Evolutionary conservation across 495 filamentous ascomycete genomes (phyloP).

Genomic region (Usnea hakonensis): DNA sequence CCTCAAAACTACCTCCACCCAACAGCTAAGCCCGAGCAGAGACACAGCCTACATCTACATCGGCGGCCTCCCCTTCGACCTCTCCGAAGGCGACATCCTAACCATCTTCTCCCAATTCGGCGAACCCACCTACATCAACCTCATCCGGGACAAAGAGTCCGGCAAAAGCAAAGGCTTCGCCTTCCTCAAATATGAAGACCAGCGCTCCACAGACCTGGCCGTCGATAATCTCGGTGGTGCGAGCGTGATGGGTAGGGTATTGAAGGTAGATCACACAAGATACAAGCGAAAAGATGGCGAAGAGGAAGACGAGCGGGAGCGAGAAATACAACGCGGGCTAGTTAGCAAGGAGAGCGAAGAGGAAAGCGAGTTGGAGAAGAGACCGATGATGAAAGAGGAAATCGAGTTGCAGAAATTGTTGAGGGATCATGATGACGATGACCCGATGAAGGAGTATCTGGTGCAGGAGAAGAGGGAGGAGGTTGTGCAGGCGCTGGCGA

Average conservation of each 20-base stretch:
- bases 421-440: constrained; percentile 80
- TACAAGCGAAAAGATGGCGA: constrained; percentile 88
- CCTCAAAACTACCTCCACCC: background rate
- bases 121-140: constrained; percentile 83
- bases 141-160: constrained; percentile 89
- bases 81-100: constrained; percentile 92
- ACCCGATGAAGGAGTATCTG: constrained; percentile 91
- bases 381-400: constrained; percentile 58
- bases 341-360: constrained; percentile 24
- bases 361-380: constrained; percentile 34
- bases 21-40: constrained; percentile 30
- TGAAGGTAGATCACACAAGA: constrained; percentile 85
- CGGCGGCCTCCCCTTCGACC: constrained; percentile 85
- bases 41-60: constrained; percentile 97
- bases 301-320: constrained; percentile 53
- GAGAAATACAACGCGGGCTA: constrained; percentile 29
- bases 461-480: constrained; percentile 86
- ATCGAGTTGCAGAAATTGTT: constrained; percentile 68
- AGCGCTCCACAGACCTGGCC: constrained; percentile 88
- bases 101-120: constrained; percentile 97
- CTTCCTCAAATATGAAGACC: constrained; percentile 97
- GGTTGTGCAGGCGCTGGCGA: constrained; percentile 60
- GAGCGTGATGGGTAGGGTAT: constrained; percentile 66
- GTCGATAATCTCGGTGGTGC: constrained; percentile 92
- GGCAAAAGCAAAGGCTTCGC: constrained; percentile 90